These are phyloP conservation scores for Umbilicus rupestris DNA, from an alignment of 164 flowering plant genomes.

Conservation along the genomic window DNA sequence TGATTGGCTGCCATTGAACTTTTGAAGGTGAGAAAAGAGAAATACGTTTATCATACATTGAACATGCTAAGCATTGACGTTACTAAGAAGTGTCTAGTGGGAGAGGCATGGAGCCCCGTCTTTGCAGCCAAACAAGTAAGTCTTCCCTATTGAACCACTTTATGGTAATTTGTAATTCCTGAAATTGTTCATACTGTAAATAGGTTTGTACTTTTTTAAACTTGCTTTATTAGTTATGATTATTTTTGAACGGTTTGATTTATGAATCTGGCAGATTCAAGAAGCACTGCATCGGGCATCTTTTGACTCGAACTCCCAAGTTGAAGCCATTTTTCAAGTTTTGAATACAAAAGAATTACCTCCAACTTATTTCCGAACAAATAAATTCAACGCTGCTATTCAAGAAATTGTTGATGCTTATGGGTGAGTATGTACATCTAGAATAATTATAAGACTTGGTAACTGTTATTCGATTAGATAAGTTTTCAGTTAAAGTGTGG, in stretches of 20 bases:
- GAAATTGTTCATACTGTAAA: background rate
- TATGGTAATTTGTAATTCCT: background rate
- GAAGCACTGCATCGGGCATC: constrained; percentile 66
- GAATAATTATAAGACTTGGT: background rate
- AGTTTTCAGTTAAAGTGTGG: background rate
- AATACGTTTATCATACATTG: constrained; percentile 71
- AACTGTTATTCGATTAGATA: background rate
- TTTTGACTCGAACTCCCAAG: constrained; percentile 71
- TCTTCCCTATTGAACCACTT: background rate
- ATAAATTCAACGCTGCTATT: constrained; percentile 7
- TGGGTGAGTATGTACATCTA: constrained; percentile 8
- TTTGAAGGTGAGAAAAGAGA: constrained; percentile 83
- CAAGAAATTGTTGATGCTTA: constrained; percentile 12
- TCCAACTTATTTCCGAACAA: constrained; percentile 47
- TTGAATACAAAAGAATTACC: constrained; percentile 63
- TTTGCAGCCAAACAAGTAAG: constrained; percentile 75
- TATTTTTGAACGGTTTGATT: background rate
- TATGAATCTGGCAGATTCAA: constrained; percentile 52
- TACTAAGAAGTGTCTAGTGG: constrained; percentile 93
- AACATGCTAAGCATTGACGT: constrained; percentile 98
- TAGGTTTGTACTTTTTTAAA: background rate
- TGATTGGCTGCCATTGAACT: constrained; percentile 13
- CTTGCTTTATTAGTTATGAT: background rate
- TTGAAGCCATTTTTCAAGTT: constrained; percentile 75
- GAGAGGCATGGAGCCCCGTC: constrained; percentile 94